Evolutionary conservation across 306 rosid species (phyloP), one percentile per base, ranked within the genome.

Genomic region (Potentilla sterilis): DNA sequence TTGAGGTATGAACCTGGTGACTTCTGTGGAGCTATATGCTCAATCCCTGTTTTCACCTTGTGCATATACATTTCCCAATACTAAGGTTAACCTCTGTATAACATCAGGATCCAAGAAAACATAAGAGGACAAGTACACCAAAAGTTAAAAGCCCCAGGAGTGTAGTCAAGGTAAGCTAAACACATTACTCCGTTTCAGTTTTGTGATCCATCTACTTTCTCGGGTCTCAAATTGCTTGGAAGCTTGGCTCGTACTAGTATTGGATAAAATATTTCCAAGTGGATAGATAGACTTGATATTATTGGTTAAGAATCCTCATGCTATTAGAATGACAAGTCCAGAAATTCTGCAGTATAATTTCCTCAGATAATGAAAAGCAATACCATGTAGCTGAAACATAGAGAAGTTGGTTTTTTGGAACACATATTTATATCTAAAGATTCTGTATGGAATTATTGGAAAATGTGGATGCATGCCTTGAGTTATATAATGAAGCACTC

Each of bases 91-190:
- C 42, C 74, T 79, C 54, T 75, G 63, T 78, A 34, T 78, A 48
- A 49, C 65, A 24, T 15, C 86, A 92, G 99, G 97, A 95, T 80
- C 92, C 93, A 65, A 90, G 89, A 80, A 88, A 90, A 70, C 93
- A 73, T 52, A 92, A 72, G 43, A 82, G 82, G 89, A 80, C 65
- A 37, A 85, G 46, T n/a, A 90, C 97, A 41, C 96, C 97, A 48
- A 88, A 87, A 86, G 81, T 80, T 79, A 85, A 80, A 71, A 88
- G 89, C 71, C 92, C 97, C 52, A 83, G 85, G 84, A 86, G 73
- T 82, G 42, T 79, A 79, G 92, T 85, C 74, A 90, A 92, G 96
- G 98, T 95, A 84, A 74, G 52, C 64, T 81, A 73, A 65, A 78
- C 72, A 47, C 44, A 16, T 24, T 54, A 48, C 52, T 67, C 77